Conservation (phyloP, 345 rosid genomes). For the Aegle marmelos region DNA sequence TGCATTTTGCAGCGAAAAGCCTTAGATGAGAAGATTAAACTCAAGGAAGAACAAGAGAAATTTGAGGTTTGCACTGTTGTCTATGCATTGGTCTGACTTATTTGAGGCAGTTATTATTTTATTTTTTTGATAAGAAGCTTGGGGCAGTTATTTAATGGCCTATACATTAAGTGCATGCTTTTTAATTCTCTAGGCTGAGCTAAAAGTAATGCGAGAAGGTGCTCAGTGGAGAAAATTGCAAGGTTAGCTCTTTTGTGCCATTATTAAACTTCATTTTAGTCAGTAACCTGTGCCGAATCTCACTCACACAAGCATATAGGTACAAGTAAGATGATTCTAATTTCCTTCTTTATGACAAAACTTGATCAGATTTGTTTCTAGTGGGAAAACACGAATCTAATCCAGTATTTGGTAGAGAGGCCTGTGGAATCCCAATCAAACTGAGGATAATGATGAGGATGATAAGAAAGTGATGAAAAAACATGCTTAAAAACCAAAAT, state of each 20-base stretch:
- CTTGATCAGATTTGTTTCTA: not conserved
- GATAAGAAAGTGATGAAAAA: not conserved
- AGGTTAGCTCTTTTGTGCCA: constrained; percentile 41
- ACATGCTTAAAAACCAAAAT: not conserved
- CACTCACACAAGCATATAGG: not conserved
- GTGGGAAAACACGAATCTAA: not conserved
- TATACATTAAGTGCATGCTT: not conserved
- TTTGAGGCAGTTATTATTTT: constrained; percentile 3
- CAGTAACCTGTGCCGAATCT: not conserved
- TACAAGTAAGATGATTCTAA: not conserved
- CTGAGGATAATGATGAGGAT: not conserved
- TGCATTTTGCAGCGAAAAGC: constrained; percentile 61
- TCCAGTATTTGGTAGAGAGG: not conserved
- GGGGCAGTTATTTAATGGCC: constrained; percentile 8
- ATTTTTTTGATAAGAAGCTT: not conserved
- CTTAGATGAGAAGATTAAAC: constrained; percentile 87
- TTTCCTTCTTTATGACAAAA: not conserved
- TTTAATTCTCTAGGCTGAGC: constrained; percentile 51
- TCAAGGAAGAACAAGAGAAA: constrained; percentile 78
- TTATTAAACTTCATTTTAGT: not conserved
- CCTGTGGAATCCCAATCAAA: not conserved
- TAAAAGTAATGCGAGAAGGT: constrained; percentile 87
- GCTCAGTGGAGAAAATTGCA: constrained; percentile 92
- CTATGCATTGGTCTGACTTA: not conserved
- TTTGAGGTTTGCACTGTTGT: constrained; percentile 61